Base-by-base conservation (phyloP, 768 basidiomycete species). In the Suillus luteus region DNA sequence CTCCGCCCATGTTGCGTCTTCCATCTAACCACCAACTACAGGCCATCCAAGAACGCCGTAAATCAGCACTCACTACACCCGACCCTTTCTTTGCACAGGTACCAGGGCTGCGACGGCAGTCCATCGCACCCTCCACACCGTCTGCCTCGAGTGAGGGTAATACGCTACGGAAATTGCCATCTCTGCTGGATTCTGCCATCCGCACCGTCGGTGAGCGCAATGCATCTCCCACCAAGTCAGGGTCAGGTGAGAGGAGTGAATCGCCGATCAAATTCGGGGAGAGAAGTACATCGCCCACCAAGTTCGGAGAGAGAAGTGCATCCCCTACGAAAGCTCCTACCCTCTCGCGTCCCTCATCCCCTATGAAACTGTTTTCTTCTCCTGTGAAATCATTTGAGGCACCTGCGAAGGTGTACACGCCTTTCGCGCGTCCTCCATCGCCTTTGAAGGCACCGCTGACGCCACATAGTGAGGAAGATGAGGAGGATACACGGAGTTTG, bases 1-100 rank as follows among this genome's bases (percentile, higher is more conserved):
- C 22, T 38, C 22, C 38, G 7, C n/a, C n/a, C 3, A 22, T 55
- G 14, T 5, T 4, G 14, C 37, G 15, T 24, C 37, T 12, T 41
- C 40, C 24, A 27, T 19, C 40, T 41, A 41, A 41, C 1, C 6
- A 41, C 17, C 27, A 65, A 22, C 44, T 44, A 35, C 62, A 85
- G 81, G 87, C 86, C 0, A 89, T 90, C 48, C 82, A 83, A 66
- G 87, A 88, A 60, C 82, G 89, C 10, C 76, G 88, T 31, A 79
- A 82, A 11, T 88, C 86, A 61, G 88, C 88, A 0, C 70, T 88
- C 44, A 77, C 75, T 3, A 75, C 79, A 66, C 71, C 85, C 64
- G 76, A 82, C 71, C 61, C 68, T 22, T 85, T 84, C 70, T 86
- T 84, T 72, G 84, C 81, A 24, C 81, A 83, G 22, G 78, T 82